phyloP scores from a whole-genome alignment of 495 filamentous ascomycete species.

The Penicillium taxi region DNA sequence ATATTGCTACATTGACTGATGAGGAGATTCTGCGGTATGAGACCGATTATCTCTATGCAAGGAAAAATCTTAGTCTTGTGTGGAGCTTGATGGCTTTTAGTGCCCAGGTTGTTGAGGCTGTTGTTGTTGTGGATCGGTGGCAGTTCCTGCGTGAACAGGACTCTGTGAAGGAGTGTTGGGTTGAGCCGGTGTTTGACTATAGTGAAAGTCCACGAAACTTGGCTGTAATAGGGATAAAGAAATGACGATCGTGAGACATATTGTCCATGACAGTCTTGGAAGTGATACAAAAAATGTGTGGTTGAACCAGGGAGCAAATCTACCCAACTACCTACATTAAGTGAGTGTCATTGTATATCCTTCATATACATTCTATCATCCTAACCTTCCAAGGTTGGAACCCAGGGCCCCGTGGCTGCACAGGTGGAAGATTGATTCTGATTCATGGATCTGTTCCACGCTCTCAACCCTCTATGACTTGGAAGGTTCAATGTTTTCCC shows the following conservation, averaged over 20 bases:
- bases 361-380: too few relatives aligned
- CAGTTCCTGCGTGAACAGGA: constrained; percentile 74
- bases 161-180: constrained; percentile 66
- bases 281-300: too few relatives aligned
- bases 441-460: too few relatives aligned
- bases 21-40: constrained; percentile 68
- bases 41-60: constrained; percentile 50
- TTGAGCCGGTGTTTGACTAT: constrained; percentile 90
- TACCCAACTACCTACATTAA: too few relatives aligned
- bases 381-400: too few relatives aligned
- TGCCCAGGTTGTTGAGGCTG: constrained; percentile 74
- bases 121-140: constrained; percentile 90
- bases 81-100: constrained; percentile 97
- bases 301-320: too few relatives aligned
- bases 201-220: constrained; percentile 78
- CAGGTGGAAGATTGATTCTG: too few relatives aligned
- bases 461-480: too few relatives aligned
- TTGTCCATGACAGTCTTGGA: too few relatives aligned
- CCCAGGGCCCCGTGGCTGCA: too few relatives aligned
- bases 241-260: constrained; percentile 24
- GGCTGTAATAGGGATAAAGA: constrained; percentile 84
- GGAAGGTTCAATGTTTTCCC: too few relatives aligned
- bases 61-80: constrained; percentile 73
- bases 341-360: too few relatives aligned
- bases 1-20: constrained; percentile 57